These are phyloP conservation scores for Aphanomyces cochlioides DNA, from an alignment of 352 stramenopile genomes.

Conservation along the genomic window DNA sequence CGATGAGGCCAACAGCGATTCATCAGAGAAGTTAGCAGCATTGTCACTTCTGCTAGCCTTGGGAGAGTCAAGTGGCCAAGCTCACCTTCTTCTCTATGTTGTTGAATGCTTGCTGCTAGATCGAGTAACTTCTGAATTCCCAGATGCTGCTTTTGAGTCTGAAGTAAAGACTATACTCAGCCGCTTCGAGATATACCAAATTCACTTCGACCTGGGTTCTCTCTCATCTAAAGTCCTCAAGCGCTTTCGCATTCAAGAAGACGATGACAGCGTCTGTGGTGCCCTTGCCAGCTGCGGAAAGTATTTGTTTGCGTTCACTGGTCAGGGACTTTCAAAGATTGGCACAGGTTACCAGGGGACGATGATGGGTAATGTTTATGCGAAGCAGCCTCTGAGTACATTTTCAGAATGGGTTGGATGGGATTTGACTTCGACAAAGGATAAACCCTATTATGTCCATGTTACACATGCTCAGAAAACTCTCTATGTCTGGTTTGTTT, in stretches of 20 bases:
- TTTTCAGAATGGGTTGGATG: constrained; percentile 32
- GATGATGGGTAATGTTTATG: constrained; percentile 65
- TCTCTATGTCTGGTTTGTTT: constrained; percentile 39
- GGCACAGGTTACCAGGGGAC: constrained; percentile 70
- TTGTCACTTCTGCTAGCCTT: constrained; percentile 53
- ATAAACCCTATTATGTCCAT: constrained; percentile 34
- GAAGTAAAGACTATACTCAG: constrained; percentile 45
- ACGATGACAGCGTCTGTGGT: neutral
- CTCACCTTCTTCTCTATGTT: constrained; percentile 3
- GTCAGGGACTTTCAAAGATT: constrained; percentile 51
- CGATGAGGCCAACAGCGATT: constrained; percentile 16
- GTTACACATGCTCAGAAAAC: constrained; percentile 44
- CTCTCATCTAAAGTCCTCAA: constrained; percentile 47
- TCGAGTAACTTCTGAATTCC: constrained; percentile 33
- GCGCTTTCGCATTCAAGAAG: constrained; percentile 40
- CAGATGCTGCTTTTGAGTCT: constrained; percentile 33
- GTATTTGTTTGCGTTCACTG: constrained; percentile 61
- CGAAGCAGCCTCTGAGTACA: constrained; percentile 32
- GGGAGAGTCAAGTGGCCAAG: constrained; percentile 51
- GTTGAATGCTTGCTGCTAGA: constrained; percentile 45
- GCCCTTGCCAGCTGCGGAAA: constrained; percentile 60
- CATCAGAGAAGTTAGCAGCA: constrained; percentile 37
- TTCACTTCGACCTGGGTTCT: constrained; percentile 52
- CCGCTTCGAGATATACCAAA: constrained; percentile 50
- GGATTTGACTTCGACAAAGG: constrained; percentile 32